These are phyloP conservation scores for Dipteronia dyeriana DNA, from an alignment of 345 rosid genomes.

Conservation along the genomic window DNA sequence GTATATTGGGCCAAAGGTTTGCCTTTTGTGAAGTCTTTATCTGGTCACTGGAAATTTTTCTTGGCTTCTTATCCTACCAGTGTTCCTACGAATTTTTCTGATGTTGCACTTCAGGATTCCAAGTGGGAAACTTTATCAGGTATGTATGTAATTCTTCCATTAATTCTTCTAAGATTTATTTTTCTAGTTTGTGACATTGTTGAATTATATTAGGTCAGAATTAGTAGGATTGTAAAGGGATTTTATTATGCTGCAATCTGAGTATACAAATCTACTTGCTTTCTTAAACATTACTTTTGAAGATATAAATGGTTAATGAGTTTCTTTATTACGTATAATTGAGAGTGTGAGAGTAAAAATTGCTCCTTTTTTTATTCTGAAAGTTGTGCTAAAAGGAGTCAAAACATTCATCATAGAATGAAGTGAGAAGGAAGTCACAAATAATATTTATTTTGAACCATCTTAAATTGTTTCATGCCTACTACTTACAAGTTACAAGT, in stretches of 20 bases:
- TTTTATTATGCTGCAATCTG: too few relatives aligned
- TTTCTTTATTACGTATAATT: too few relatives aligned
- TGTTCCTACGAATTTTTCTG: constrained; percentile 66
- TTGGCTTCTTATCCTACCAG: constrained; percentile 64
- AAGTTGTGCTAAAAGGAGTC: too few relatives aligned
- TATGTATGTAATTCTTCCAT: constrained; percentile 20
- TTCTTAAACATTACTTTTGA: too few relatives aligned
- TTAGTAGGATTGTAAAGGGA: too few relatives aligned
- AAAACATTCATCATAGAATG: too few relatives aligned
- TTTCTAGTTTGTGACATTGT: not conserved
- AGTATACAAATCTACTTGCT: too few relatives aligned
- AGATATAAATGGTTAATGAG: too few relatives aligned
- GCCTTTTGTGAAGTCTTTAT: constrained; percentile 80
- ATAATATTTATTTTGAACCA: constrained; percentile 6
- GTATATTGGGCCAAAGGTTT: constrained; percentile 82
- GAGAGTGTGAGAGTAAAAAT: too few relatives aligned
- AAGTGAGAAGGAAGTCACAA: not conserved
- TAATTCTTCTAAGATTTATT: not conserved
- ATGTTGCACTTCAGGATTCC: constrained; percentile 60
- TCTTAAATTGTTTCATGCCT: not conserved
- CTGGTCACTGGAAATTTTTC: constrained; percentile 89
- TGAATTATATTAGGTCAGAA: not conserved
- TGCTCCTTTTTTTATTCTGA: too few relatives aligned
- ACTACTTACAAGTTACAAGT: not conserved
- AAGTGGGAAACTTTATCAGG: constrained; percentile 82